Conservation (phyloP, 345 rosid species). For the Triadica sebifera region DNA sequence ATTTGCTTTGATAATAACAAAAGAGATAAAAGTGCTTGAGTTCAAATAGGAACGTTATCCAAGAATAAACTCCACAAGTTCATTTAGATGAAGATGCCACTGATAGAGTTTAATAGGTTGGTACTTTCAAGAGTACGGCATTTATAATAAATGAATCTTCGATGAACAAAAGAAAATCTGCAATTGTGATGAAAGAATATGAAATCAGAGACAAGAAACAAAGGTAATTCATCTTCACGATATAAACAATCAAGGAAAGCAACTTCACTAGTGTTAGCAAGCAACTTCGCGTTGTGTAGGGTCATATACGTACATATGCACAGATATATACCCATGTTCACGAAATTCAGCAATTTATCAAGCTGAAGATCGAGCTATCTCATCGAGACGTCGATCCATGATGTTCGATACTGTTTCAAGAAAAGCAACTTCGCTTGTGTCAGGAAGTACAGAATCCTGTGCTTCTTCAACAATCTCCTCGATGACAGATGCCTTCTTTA, state of each 20-base stretch:
- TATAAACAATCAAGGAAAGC: background rate
- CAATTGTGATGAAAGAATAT: constrained; percentile 8
- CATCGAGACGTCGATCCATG: constrained; percentile 36
- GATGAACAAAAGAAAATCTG: background rate
- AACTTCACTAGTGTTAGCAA: background rate
- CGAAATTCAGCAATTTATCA: background rate
- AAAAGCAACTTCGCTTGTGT: constrained; percentile 34
- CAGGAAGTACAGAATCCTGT: constrained; percentile 36
- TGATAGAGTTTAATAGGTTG: background rate
- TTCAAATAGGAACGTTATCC: background rate
- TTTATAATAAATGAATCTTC: constrained; percentile 8
- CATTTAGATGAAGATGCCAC: background rate
- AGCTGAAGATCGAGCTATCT: constrained; percentile 15
- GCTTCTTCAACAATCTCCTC: constrained; percentile 43
- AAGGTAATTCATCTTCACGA: background rate
- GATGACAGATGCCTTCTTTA: constrained; percentile 33
- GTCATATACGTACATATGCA: background rate
- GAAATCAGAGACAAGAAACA: background rate
- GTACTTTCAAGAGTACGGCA: background rate
- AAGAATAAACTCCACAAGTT: background rate
- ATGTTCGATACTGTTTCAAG: constrained; percentile 37
- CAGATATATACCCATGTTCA: background rate
- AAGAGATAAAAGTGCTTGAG: background rate
- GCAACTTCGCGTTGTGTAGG: background rate
- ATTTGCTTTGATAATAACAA: background rate